phyloP scores from a whole-genome alignment of 306 rosid genomes.

The Sindora glabra region DNA sequence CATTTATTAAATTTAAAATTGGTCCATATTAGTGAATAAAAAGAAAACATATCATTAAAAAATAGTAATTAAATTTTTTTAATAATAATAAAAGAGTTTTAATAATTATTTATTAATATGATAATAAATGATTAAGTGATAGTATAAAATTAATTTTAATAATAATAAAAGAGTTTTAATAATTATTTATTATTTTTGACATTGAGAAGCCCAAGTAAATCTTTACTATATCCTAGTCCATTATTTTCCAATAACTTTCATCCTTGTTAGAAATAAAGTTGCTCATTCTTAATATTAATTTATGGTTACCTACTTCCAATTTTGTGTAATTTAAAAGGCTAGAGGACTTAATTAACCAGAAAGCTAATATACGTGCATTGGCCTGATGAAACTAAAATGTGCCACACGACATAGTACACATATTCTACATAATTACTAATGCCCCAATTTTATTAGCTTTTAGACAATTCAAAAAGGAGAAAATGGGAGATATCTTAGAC shows the following conservation, averaged over 20 bases:
- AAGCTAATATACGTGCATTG: not conserved
- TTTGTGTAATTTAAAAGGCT: constrained; percentile 22
- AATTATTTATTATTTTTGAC: not conserved
- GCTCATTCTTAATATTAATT: constrained; percentile 21
- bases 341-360: constrained; percentile 13
- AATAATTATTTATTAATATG: no score
- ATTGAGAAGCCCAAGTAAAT: not conserved
- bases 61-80: no score
- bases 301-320: constrained; percentile 21
- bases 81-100: no score
- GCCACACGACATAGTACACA: not conserved
- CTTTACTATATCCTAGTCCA: not conserved
- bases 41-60: no score
- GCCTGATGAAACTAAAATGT: not conserved
- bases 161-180: no score
- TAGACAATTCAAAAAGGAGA: not conserved
- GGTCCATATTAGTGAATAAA: no score
- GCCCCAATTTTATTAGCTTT: constrained; percentile 7
- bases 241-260: constrained; percentile 21
- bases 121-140: no score
- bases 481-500: not conserved
- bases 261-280: constrained; percentile 31
- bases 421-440: constrained; percentile 2
- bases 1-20: no score
- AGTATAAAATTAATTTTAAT: no score